These are phyloP conservation scores for Sphaerosporella brunnea DNA, from an alignment of 495 filamentous ascomycete genomes.

Conservation along the genomic window DNA sequence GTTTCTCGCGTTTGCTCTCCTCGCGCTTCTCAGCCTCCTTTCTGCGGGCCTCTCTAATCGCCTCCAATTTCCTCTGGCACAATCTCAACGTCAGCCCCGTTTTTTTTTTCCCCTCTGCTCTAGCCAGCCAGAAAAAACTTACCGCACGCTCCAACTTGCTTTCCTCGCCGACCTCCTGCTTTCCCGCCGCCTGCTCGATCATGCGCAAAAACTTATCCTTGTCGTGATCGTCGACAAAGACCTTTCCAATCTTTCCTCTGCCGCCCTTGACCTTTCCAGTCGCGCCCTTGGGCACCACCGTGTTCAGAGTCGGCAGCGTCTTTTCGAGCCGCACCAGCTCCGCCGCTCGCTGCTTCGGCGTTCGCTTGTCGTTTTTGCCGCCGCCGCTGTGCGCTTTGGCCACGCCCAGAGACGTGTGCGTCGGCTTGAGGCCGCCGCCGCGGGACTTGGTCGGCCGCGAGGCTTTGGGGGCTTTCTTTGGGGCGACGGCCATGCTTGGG, in stretches of 20 bases:
- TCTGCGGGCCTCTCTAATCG: conserved; percentile 5
- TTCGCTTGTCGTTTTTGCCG: background rate
- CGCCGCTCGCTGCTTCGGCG: background rate
- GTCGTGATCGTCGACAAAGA: conserved; percentile 8
- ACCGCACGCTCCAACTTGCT: conserved; percentile 9
- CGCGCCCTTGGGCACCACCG: conserved; percentile 3
- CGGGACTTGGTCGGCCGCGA: background rate
- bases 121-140: background rate
- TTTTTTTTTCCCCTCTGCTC: background rate
- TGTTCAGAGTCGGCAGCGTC: conserved; percentile 5
- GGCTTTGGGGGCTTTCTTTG: conserved; percentile 6
- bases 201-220: conserved; percentile 1
- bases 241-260: conserved; percentile 7
- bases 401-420: conserved; percentile 2
- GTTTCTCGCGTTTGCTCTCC: conserved; percentile 1
- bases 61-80: conserved; percentile 7
- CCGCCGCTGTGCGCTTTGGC: background rate
- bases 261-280: conserved; percentile 1
- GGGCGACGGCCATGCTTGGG: too few relatives aligned
- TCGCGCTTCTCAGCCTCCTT: conserved; percentile 4
- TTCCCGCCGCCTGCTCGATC: conserved; percentile 1
- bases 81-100: background rate
- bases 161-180: conserved; percentile 3
- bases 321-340: conserved; percentile 1
- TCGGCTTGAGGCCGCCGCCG: background rate